Evolutionary conservation across 2,329 filamentous ascomycete genomes (phyloP).

Genomic region (Phyllosticta capitalensis): DNA sequence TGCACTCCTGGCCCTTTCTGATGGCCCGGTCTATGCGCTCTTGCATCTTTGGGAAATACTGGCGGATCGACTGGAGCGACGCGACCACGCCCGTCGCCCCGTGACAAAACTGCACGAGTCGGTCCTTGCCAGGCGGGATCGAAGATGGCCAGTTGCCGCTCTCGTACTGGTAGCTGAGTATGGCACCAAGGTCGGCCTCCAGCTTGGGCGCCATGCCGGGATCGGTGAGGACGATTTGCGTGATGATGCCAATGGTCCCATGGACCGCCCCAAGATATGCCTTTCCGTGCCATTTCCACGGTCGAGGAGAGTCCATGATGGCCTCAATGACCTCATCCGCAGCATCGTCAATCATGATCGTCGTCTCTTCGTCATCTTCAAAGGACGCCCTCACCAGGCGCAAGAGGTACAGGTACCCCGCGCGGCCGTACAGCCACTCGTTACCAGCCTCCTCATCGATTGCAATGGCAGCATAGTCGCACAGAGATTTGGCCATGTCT

Average conservation of each 20-base stretch:
- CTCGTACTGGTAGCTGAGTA: slow-evolving; percentile 51
- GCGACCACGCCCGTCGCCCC: slow-evolving; percentile 55
- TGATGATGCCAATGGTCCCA: slow-evolving; percentile 60
- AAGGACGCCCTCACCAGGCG: slow-evolving; percentile 53
- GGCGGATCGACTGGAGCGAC: slow-evolving; percentile 47
- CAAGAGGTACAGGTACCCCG: slow-evolving; percentile 59
- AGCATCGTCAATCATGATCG: slow-evolving; percentile 44
- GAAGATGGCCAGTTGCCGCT: slow-evolving; percentile 56
- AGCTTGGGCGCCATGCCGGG: slow-evolving; percentile 46
- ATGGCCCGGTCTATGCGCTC: slow-evolving; percentile 46
- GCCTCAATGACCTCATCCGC: slow-evolving; percentile 49
- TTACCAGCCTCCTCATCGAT: slow-evolving; percentile 41
- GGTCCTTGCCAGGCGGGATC: slow-evolving; percentile 38
- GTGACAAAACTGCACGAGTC: slow-evolving; percentile 57
- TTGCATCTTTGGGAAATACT: slow-evolving; percentile 46
- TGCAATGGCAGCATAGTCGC: slow-evolving; percentile 38
- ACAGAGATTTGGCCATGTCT: slow-evolving; percentile 41
- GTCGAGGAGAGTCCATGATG: slow-evolving; percentile 46
- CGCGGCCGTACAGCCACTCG: slow-evolving; percentile 58
- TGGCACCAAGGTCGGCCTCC: slow-evolving; percentile 41
- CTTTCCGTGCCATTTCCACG: slow-evolving; percentile 57
- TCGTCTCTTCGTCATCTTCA: slow-evolving; percentile 36
- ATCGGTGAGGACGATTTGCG: slow-evolving; percentile 55
- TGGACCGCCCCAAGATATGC: slow-evolving; percentile 58
- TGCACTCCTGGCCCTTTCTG: slow-evolving; percentile 41